These are phyloP conservation scores for Vicia faba DNA, from an alignment of 306 rosid species.

Conservation along the genomic window DNA sequence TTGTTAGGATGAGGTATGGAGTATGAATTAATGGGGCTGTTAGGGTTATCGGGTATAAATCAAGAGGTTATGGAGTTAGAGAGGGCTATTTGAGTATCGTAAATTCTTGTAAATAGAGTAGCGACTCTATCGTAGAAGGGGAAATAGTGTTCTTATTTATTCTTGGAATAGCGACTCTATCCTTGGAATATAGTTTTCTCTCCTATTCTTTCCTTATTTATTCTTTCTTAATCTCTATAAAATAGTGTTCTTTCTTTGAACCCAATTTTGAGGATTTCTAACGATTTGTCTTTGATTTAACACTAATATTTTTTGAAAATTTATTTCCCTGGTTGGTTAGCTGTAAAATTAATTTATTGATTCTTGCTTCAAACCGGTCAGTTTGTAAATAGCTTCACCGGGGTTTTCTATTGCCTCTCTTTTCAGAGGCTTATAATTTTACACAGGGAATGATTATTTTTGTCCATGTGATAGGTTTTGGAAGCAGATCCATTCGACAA, in stretches of 20 bases:
- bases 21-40: background rate
- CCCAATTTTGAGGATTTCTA: background rate
- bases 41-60: background rate
- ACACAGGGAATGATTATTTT: constrained; percentile 4
- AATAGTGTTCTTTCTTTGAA: background rate
- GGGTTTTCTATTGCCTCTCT: background rate
- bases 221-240: background rate
- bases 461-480: constrained; percentile 52
- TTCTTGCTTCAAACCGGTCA: too few relatives aligned
- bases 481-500: constrained; percentile 68
- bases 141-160: too few relatives aligned
- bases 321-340: background rate
- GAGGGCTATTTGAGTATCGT: background rate
- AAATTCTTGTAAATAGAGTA: background rate
- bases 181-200: background rate
- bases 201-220: too few relatives aligned
- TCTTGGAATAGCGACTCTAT: too few relatives aligned
- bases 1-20: too few relatives aligned
- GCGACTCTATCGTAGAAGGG: background rate
- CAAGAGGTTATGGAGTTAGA: background rate
- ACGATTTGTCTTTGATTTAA: too few relatives aligned
- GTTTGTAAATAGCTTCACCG: background rate
- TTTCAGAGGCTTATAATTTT: constrained; percentile 27
- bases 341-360: background rate
- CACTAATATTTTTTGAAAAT: too few relatives aligned